A percentile compares a stretch with the other conserved stretches of the same genome.
These are phyloP conservation scores for Volvox africanus DNA, from an alignment of 139 green algal species.

Conservation along the genomic window DNA sequence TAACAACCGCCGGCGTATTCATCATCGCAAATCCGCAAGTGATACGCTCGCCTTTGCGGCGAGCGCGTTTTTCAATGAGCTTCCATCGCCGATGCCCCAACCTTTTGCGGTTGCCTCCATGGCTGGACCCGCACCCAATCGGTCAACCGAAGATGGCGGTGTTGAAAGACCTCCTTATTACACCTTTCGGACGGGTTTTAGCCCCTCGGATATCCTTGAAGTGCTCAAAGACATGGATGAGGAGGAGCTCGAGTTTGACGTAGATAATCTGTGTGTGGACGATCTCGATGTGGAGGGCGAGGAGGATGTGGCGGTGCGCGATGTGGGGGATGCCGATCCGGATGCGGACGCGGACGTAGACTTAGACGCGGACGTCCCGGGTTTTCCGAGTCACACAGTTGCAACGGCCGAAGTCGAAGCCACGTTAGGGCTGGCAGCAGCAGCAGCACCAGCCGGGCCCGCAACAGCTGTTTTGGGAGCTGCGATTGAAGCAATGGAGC, in stretches of 20 bases:
- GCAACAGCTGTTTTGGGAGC: not conserved
- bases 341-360: too few relatives aligned
- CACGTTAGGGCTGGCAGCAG: not conserved
- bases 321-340: too few relatives aligned
- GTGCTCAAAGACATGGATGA: not conserved
- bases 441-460: not conserved
- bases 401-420: not conserved
- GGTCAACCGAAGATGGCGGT: not conserved
- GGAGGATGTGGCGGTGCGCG: too few relatives aligned
- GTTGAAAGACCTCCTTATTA: not conserved
- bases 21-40: conserved; percentile 22
- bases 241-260: conserved; percentile 27
- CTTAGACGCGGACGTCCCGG: too few relatives aligned
- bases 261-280: not conserved
- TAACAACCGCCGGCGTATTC: not conserved
- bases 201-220: conserved; percentile 1
- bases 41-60: conserved; percentile 60
- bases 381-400: not conserved
- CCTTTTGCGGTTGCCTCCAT: too few relatives aligned
- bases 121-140: not conserved
- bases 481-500: not conserved
- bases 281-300: not conserved
- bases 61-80: conserved; percentile 23
- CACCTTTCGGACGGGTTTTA: too few relatives aligned
- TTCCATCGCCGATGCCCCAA: not conserved